These are phyloP conservation scores for Rhodamnia rubescens DNA, from an alignment of 345 rosid species.

Conservation along the genomic window DNA sequence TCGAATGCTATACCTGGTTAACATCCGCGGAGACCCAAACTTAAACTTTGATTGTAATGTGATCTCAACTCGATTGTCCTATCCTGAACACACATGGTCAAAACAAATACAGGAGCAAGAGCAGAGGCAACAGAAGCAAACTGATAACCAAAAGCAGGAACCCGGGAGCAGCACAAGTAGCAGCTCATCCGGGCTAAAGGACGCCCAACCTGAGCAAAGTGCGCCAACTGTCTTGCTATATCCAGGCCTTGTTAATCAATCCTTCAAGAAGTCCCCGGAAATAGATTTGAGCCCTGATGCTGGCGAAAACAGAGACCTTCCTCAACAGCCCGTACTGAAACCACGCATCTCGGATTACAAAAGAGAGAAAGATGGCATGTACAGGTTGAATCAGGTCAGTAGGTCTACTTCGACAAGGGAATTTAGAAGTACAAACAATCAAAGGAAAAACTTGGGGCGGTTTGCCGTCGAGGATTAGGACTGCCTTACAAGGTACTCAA, in stretches of 20 bases:
- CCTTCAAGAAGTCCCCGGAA: slow-evolving; percentile 11
- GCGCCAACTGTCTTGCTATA: slow-evolving; percentile 6
- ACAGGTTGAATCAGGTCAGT: slow-evolving; percentile 22
- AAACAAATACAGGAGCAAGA: slow-evolving; percentile 15
- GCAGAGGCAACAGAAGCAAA: slow-evolving; percentile 1
- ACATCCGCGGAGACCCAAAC: not conserved
- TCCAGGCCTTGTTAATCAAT: slow-evolving; percentile 7
- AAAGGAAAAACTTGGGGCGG: slow-evolving; percentile 16
- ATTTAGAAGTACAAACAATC: slow-evolving; percentile 15
- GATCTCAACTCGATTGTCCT: not conserved
- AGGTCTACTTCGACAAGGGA: slow-evolving; percentile 52
- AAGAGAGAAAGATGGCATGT: slow-evolving; percentile 3
- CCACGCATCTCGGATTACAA: slow-evolving; percentile 3
- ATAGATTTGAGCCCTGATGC: not conserved
- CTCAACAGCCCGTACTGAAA: slow-evolving; percentile 25
- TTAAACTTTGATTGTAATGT: not conserved
- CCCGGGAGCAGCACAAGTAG: slow-evolving; percentile 20
- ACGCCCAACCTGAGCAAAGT: not conserved
- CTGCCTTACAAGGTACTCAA: not conserved
- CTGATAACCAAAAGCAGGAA: slow-evolving; percentile 10
- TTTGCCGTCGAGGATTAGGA: slow-evolving; percentile 18
- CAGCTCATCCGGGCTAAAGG: slow-evolving; percentile 23
- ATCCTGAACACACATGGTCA: not conserved
- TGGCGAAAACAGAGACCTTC: slow-evolving; percentile 9
- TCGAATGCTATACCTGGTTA: not conserved